Evolutionary conservation across 768 basidiomycete species (phyloP).

Genomic region (Mycena filopes): DNA sequence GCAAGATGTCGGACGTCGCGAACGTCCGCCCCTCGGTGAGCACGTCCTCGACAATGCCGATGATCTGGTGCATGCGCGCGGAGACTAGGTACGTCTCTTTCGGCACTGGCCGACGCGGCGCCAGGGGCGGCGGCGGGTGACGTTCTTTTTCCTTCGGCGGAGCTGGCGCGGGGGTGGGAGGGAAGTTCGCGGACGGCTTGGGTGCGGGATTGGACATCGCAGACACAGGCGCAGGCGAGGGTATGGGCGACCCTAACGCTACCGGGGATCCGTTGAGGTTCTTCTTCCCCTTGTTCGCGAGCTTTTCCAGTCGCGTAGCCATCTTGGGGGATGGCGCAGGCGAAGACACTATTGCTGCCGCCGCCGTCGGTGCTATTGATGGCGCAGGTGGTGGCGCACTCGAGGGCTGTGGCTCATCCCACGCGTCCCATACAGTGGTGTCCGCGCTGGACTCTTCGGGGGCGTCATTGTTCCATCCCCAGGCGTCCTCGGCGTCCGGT

Average conservation of each 20-base stretch:
- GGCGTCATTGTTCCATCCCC: constrained; percentile 80
- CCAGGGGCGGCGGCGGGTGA: constrained; percentile 28
- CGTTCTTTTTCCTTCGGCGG: constrained; percentile 16
- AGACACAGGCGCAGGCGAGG: constrained; percentile 23
- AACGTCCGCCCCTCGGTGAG: constrained; percentile 77
- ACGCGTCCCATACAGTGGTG: constrained; percentile 42
- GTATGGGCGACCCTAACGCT: constrained; percentile 29
- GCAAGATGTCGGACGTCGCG: constrained; percentile 64
- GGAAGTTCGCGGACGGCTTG: constrained; percentile 33
- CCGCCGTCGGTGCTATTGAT: constrained; percentile 30
- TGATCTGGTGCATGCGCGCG: constrained; percentile 61
- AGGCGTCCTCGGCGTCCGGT: constrained; percentile 61
- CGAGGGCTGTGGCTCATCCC: constrained; percentile 75
- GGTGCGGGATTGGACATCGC: not conserved
- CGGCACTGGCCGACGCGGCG: constrained; percentile 38
- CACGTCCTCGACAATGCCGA: constrained; percentile 67
- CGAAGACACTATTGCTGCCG: constrained; percentile 2
- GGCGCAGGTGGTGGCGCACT: constrained; percentile 42
- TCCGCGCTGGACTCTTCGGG: constrained; percentile 52
- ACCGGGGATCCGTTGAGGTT: constrained; percentile 45
- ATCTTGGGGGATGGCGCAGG: constrained; percentile 54
- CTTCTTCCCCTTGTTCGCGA: constrained; percentile 66
- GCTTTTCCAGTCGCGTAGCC: constrained; percentile 68
- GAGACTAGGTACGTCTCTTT: constrained; percentile 74
- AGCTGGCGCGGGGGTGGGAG: constrained; percentile 32